Conservation (phyloP, 768 basidiomycete genomes). For the Tylopilus sp. region DNA sequence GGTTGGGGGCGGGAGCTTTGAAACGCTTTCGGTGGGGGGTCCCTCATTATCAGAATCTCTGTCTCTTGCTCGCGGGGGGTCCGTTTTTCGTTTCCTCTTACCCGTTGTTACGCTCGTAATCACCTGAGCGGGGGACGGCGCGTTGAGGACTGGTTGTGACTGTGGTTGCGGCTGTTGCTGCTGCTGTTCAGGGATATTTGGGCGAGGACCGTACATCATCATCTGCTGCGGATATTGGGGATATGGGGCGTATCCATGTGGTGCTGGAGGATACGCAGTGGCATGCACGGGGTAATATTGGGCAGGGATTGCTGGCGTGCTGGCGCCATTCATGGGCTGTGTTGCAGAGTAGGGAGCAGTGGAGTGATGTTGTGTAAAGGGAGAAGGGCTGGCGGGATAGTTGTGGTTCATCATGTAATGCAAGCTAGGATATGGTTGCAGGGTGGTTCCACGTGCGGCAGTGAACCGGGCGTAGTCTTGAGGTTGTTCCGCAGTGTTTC, state of each 20-base stretch:
- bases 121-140: slow-evolving; percentile 32
- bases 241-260: slow-evolving; percentile 52
- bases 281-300: slow-evolving; percentile 61
- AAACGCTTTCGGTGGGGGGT: slow-evolving; percentile 44
- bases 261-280: slow-evolving; percentile 43
- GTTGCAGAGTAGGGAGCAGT: slow-evolving; percentile 34
- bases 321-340: slow-evolving; percentile 37
- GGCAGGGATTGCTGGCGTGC: slow-evolving; percentile 37
- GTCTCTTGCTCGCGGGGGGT: slow-evolving; percentile 38
- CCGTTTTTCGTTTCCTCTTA: slow-evolving; percentile 65
- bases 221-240: slow-evolving; percentile 55
- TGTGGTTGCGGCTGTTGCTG: slow-evolving; percentile 22
- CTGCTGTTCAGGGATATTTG: slow-evolving; percentile 35
- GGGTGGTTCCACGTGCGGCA: slow-evolving; percentile 39
- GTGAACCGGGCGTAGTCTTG: slow-evolving; percentile 30
- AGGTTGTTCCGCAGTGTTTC: slow-evolving; percentile 16
- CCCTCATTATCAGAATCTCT: slow-evolving; percentile 62
- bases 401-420: slow-evolving; percentile 68
- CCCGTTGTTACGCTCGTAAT: slow-evolving; percentile 32
- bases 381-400: slow-evolving; percentile 60
- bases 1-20: slow-evolving; percentile 33
- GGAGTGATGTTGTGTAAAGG: slow-evolving; percentile 41
- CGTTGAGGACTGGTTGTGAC: slow-evolving; percentile 28
- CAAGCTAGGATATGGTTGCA: slow-evolving; percentile 54
- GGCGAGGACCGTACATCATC: slow-evolving; percentile 59